phyloP scores from a whole-genome alignment of 2,329 filamentous ascomycete species.

The Cladophialophora immunda region DNA sequence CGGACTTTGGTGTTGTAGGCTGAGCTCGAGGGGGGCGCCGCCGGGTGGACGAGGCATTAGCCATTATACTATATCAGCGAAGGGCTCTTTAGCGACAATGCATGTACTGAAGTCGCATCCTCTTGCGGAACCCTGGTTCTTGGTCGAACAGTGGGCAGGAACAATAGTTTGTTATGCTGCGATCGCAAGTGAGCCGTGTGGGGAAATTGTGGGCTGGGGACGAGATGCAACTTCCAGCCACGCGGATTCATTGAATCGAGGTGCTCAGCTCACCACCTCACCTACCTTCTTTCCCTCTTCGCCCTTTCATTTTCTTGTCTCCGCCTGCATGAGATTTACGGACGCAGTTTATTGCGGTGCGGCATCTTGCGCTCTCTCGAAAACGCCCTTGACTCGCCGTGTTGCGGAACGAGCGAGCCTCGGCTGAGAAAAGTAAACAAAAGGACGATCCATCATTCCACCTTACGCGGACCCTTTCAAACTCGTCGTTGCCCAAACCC shows the following conservation, averaged over 20 bases:
- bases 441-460: constrained; percentile 2
- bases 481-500: background rate
- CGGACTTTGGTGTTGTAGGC: constrained; percentile 3
- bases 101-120: background rate
- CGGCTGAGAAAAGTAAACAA: constrained; percentile 32
- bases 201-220: constrained; percentile 26
- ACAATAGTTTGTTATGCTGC: background rate
- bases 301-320: background rate
- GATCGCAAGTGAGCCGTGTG: constrained; percentile 8
- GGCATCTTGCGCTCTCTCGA: background rate
- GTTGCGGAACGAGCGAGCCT: constrained; percentile 2
- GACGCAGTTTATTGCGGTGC: background rate
- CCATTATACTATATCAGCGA: constrained; percentile 18
- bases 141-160: background rate
- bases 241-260: constrained; percentile 23
- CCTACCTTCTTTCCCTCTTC: constrained; percentile 8
- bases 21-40: constrained; percentile 22
- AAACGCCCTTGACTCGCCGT: background rate
- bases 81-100: background rate
- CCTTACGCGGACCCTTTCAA: background rate
- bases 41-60: constrained; percentile 21
- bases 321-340: background rate
- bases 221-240: constrained; percentile 24
- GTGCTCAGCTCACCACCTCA: constrained; percentile 9
- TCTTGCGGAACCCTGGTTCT: background rate